Base-by-base conservation (phyloP, 2,329 filamentous ascomycete species). In the Phialophora tarda region DNA sequence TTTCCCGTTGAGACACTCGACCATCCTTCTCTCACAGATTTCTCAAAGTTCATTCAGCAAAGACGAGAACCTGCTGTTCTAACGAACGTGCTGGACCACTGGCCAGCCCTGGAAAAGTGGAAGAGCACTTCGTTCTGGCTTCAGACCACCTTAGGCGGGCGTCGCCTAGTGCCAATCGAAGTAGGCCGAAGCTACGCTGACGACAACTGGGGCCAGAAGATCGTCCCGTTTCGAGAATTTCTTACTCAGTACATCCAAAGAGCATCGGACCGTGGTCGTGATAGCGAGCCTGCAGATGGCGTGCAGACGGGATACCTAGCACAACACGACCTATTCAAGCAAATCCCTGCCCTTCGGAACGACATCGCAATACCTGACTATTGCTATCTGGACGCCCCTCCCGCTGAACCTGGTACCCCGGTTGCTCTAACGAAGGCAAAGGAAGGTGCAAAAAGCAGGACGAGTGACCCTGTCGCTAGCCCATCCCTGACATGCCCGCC, bases 121-220 rank as follows among this genome's bases (percentile, higher is more conserved):
- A 83, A 80, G 8, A 86, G 83, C n/a, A 88, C 89, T 0, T 80
- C 81, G 0, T 97, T 97, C 76, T 87, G 97, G 64, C 82, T 92
- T 11, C 83, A 86, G 11, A 84, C 82, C 63, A 97, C 93, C 0
- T 87, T 97, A 41, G 85, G 82, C 2, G 95, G 95, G 0, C 83
- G 88, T 34, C 85, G 95, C 11, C 84, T 97, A 0, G 91, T 98
- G 0, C 94, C 94, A 0, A 85, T 97, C 2, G 93, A 98, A 76
- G 78, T 95, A 1, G 94, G 95, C 0, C 83, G 91, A 55, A 95
- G 90, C 74, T 99, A 98, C 75, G 93, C 92, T 1, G 92, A 97
- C 69, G 85, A 86, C 23, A 89, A 84, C 24, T 97, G 94, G 93
- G 88, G 89, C 0, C 94, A 98, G 77, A 85, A 88, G 62, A 87